Percentiles rank a stretch among this genome's conserved stretches.
Conservation (phyloP, 495 filamentous ascomycete species). For the Penicillium turbatum region DNA sequence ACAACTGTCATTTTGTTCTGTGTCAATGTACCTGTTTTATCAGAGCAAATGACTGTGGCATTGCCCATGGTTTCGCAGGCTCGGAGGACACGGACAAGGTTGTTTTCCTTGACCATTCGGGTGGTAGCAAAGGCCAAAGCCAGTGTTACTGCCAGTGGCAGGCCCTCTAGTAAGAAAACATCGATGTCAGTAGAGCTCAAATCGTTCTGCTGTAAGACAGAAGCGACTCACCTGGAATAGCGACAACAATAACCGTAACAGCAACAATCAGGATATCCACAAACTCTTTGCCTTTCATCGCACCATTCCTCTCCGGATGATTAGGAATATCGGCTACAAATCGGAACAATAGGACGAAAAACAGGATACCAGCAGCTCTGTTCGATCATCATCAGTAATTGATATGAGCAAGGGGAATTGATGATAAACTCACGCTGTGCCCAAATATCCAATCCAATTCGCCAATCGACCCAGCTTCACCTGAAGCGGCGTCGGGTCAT, state of each 20-base stretch:
- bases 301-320: constrained; percentile 41
- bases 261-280: constrained; percentile 65
- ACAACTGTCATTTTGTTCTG: constrained; percentile 71
- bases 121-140: constrained; percentile 68
- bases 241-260: constrained; percentile 67
- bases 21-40: constrained; percentile 69
- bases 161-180: constrained; percentile 44
- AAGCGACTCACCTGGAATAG: constrained; percentile 50
- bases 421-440: constrained; percentile 34
- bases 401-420: not conserved
- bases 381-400: constrained; percentile 26
- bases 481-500: constrained; percentile 62
- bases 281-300: constrained; percentile 60
- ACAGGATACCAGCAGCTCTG: constrained; percentile 57
- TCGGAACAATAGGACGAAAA: constrained; percentile 58
- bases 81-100: constrained; percentile 60
- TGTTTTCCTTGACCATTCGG: constrained; percentile 66
- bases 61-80: constrained; percentile 73
- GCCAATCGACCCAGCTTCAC: constrained; percentile 59
- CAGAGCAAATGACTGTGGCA: constrained; percentile 64
- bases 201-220: not conserved
- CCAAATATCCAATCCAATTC: constrained; percentile 58
- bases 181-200: constrained; percentile 11
- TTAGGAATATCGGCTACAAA: constrained; percentile 52
- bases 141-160: constrained; percentile 63